Base-by-base conservation (phyloP, 305 asterid species). In the Solanum hybrid region DNA sequence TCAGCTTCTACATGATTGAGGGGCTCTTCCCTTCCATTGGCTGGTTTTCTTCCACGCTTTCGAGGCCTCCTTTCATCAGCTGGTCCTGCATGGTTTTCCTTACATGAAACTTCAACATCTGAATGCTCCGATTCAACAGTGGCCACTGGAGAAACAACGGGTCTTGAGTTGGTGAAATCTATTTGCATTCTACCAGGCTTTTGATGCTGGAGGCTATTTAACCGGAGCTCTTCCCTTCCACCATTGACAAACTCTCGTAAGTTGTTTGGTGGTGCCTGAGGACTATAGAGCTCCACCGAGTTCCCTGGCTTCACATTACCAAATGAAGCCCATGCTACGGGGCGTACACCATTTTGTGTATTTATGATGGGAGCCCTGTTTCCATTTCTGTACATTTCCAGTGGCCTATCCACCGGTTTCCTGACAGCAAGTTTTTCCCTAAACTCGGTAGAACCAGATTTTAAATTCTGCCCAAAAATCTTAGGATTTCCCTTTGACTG, bases 1-100 rank as follows among this genome's bases (percentile, higher is more conserved):
- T 97, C 98, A 13, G 99, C 99, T 91, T 94, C 96, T 2, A 97
- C 99, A 51, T 97, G 99, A 90, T 97, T 96, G 39, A 96, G 95
- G 33, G 99, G 96, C 94, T 95, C 99, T 31, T 95, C 99, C 90
- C 98, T 92, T 68, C 99, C 99, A 89, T 97, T 94, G 41, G 98
- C 97, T 2, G 99, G 99, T 89, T 97, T 96, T 12, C 99, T 91
- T 7, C 99, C 99, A 61, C 99, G 97, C 89, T 97, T 97, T 79
- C 96, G 91, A 17, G 99, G 97, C 93, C 95, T 93, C 90, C 89
- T 95, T 89, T 94, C 97, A 79, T 95, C 96, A 37, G 86, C 88
- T 31, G 93, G 84, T 36, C 92, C 92, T 8, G 90, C 77, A 39
- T 80, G 91, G 33, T 93, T 96, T 77, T 95, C 97, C 87, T 93